Percentiles rank a stretch among this genome's conserved stretches.
Conservation (phyloP, 306 rosid species). For the Cucurbita ficifolia region DNA sequence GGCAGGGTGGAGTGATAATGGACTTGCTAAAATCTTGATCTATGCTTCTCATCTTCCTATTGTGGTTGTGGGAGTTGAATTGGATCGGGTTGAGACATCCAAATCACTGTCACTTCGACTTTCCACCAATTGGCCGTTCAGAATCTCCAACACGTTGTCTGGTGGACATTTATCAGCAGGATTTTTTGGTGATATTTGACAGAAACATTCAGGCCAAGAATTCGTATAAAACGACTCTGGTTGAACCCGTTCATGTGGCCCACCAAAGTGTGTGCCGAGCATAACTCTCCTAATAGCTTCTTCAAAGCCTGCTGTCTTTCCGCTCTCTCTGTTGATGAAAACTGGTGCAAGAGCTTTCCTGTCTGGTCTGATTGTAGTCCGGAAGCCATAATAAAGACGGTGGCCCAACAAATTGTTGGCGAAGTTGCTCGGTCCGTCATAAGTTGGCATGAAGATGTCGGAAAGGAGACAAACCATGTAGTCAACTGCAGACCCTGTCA, state of each 20-base stretch:
- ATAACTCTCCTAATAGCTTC: constrained; percentile 64
- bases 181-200: constrained; percentile 49
- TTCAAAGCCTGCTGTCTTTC: constrained; percentile 48
- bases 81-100: constrained; percentile 10
- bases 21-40: constrained; percentile 9
- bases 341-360: constrained; percentile 92
- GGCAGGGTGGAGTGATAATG: constrained; percentile 9
- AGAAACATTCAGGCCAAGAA: constrained; percentile 99
- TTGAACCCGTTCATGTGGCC: constrained; percentile 66
- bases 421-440: constrained; percentile 99
- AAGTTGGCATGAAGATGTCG: constrained; percentile 96
- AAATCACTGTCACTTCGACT: constrained; percentile 17
- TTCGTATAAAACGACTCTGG: constrained; percentile 96
- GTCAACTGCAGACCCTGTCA: constrained; percentile 94
- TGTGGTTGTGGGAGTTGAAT: constrained; percentile 22
- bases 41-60: constrained; percentile 16
- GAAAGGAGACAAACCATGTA: constrained; percentile 99
- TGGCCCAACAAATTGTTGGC: constrained; percentile 98
- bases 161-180: constrained; percentile 74
- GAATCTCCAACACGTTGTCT: constrained; percentile 44
- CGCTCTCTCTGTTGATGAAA: constrained; percentile 63
- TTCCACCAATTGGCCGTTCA: constrained; percentile 32
- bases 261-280: constrained; percentile 76
- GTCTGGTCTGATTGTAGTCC: constrained; percentile 81
- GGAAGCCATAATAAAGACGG: constrained; percentile 91